Percentiles rank a stretch among this genome's conserved stretches.
Evolutionary conservation across 139 green algal species (phyloP).

Genomic region (Tetradesmus lagerheimii): DNA sequence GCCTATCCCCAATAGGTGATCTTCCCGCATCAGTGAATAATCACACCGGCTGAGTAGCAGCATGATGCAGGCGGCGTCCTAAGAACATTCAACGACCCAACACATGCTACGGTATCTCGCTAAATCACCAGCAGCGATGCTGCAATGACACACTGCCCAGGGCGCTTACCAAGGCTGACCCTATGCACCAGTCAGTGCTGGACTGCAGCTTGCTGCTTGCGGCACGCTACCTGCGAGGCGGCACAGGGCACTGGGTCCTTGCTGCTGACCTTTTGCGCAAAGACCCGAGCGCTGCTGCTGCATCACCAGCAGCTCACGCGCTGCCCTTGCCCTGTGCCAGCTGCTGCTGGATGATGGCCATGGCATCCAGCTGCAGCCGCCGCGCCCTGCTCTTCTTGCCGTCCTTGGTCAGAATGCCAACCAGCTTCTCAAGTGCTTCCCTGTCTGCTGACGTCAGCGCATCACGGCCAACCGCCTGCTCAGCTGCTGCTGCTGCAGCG

Average conservation of each 20-base stretch:
- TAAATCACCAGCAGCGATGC: neutral
- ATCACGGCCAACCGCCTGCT: neutral
- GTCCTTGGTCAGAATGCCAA: conserved; percentile 47
- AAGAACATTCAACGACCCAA: too few relatives aligned
- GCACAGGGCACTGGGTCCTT: neutral
- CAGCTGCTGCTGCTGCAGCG: neutral
- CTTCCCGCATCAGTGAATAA: too few relatives aligned
- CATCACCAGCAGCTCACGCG: too few relatives aligned
- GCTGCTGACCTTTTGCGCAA: neutral
- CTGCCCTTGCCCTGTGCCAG: conserved; percentile 31
- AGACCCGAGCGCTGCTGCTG: too few relatives aligned
- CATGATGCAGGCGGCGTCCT: too few relatives aligned
- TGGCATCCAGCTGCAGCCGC: conserved; percentile 37
- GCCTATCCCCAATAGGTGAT: too few relatives aligned
- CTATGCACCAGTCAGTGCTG: neutral
- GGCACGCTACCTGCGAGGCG: neutral
- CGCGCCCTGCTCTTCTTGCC: conserved; percentile 46
- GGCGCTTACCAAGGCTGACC: neutral
- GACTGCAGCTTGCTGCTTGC: conserved; percentile 3
- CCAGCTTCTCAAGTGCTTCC: conserved; percentile 31
- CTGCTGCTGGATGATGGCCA: conserved; percentile 51
- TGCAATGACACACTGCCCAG: neutral
- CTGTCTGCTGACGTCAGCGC: conserved; percentile 31
- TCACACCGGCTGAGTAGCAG: too few relatives aligned
- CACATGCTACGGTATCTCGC: too few relatives aligned